phyloP scores from a whole-genome alignment of 306 rosid genomes.

The Luffa acutangula region DNA sequence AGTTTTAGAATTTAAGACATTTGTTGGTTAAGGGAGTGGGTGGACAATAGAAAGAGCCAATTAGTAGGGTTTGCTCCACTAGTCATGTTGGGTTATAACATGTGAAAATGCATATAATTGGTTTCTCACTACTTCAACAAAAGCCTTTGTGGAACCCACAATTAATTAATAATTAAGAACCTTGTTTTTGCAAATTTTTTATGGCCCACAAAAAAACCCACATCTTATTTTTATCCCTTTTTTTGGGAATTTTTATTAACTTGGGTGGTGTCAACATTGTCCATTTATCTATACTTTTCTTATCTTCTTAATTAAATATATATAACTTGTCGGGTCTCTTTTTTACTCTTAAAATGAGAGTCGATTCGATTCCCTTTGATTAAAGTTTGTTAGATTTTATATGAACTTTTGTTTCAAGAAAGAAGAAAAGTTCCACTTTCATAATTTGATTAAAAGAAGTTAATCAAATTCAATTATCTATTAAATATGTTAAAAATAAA shows the following conservation, averaged over 20 bases:
- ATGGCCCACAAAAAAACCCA: neutral
- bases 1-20: neutral
- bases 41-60: neutral
- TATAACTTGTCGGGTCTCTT: neutral
- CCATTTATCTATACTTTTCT: conserved; percentile 25
- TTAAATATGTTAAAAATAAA: no score
- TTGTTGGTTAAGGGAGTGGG: neutral
- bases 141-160: conserved; percentile 23
- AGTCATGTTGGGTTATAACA: conserved; percentile 35
- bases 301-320: neutral
- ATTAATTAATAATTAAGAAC: neutral
- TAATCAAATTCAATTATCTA: no score
- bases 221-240: neutral
- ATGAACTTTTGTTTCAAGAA: neutral
- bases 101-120: conserved; percentile 31
- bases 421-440: no score
- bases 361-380: neutral
- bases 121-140: conserved; percentile 33
- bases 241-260: neutral
- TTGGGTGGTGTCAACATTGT: conserved; percentile 23
- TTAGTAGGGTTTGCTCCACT: conserved; percentile 7
- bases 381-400: neutral
- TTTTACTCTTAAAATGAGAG: neutral
- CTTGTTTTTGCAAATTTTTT: neutral
- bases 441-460: no score